Evolutionary conservation across 768 basidiomycete species (phyloP), one percentile per base, ranked within the genome.

Genomic region (Gloeopeniophorella convolvens): DNA sequence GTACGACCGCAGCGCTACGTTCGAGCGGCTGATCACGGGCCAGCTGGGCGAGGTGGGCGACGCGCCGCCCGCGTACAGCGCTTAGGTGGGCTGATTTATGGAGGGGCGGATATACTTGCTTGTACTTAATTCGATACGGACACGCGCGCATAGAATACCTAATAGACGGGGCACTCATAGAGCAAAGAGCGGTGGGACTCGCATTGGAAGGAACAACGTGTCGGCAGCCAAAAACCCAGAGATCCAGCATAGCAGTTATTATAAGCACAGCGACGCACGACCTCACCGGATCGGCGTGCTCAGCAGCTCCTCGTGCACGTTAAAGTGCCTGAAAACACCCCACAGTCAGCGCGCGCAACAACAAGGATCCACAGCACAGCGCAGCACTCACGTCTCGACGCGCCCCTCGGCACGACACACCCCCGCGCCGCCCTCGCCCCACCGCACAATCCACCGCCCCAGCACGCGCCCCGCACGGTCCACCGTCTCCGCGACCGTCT

Each of bases 41-140:
- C 82, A 85, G 64, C 86, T 87, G 64, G 86, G 76, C 42, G 85
- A 87, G 60, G 72, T 72, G 11, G 93, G 93, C 4, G 90, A 94
- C 64, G 76, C 77, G 3, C 92, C 94, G 1, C 94, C 94, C 3
- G 70, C 79, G 24, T 92, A 93, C 63, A 69, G 68, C 41, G 62
- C 48, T 21, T 37, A 42, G 33, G 15, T 13, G 30, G 10, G 20
- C 20, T 16, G 26, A 39, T 13, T 40, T 40, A 40, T 40, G 26
- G 11, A 4, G 13, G 21, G 23, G 7, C n/a, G n/a, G n/a, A n/a
- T n/a, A n/a, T n/a, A n/a, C n/a, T n/a, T n/a, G n/a, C n/a, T n/a
- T n/a, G n/a, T n/a, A n/a, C n/a, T n/a, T n/a, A n/a, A n/a, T n/a
- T n/a, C n/a, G n/a, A n/a, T n/a, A n/a, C n/a, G n/a, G n/a, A n/a